Base-by-base conservation (phyloP, 169 alveolate species). In the Eimeria brunetti region DNA sequence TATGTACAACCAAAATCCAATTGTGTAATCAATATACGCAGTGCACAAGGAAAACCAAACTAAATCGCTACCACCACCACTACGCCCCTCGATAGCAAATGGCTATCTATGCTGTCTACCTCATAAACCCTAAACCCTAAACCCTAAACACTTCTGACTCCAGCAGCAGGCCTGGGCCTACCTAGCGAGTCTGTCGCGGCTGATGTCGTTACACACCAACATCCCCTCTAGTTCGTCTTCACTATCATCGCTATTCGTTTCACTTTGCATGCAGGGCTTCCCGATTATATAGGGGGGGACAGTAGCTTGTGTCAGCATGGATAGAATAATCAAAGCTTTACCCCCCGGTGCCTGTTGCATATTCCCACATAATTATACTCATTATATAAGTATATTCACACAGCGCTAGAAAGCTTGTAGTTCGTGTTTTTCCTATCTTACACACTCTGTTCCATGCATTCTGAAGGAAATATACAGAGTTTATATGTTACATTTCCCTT, bases 271-370 rank as follows among this genome's bases (percentile, higher is more conserved):
- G 67, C 95, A 53, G 22, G 30, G 75, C 27, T 33, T 53, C 33
- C 60, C 89, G 73, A 73, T 20, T 51, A 60, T 22, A 38, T 46
- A 62, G 3, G 76, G 51, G 36, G 92, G 92, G 30, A 85, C 81
- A n/a, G 36, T 85, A 0, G 92, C 92, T 62, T 38, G 62, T 60
- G 92, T 38, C 18, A 91, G 67, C 95, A 78, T 75, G n/a, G 85
- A 51, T 71, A 88, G 64, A 30, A 91, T 60, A 36, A 91, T 60
- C 6, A 91, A n/a, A 4, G 95, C 76, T 46, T 91, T 91, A 27
- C 95, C 95, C 12, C 95, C 95, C 16, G 95, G 95, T 73, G 95
- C 95, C 95, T 89, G 49, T 30, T 11, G 4, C 75, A 38, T 22
- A 16, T 14, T 0, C 49, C 33, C 51, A 53, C 89, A 51, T n/a